Evolutionary conservation across 768 basidiomycete genomes (phyloP).

Genomic region (Phanerochaete carnosa): DNA sequence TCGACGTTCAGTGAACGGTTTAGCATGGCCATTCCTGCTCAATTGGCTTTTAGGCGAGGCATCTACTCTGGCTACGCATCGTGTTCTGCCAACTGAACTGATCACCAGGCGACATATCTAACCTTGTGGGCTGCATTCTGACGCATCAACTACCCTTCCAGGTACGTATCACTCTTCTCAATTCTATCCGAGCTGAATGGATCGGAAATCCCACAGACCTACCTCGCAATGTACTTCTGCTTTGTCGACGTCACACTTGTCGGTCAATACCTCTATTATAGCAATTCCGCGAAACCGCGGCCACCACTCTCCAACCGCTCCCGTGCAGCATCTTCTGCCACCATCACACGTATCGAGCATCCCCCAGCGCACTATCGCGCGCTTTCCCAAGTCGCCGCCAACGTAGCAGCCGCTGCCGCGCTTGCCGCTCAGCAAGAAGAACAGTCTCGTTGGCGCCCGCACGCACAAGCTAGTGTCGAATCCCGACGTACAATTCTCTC

Average conservation of each 20-base stretch:
- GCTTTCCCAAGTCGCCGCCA: slow-evolving; percentile 64
- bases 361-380: slow-evolving; percentile 63
- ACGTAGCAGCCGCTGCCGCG: slow-evolving; percentile 69
- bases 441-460: slow-evolving; percentile 30
- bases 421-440: slow-evolving; percentile 63
- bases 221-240: slow-evolving; percentile 90
- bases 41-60: slow-evolving; percentile 87
- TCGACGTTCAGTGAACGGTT: slow-evolving; percentile 79
- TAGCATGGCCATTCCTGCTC: slow-evolving; percentile 88
- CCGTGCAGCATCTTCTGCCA: slow-evolving; percentile 38
- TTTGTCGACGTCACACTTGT: slow-evolving; percentile 75
- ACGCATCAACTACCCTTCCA: slow-evolving; percentile 96
- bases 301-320: slow-evolving; percentile 37
- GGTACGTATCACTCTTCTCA: slow-evolving; percentile 39
- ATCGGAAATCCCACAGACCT: slow-evolving; percentile 49
- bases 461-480: slow-evolving; percentile 26
- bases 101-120: slow-evolving; percentile 80
- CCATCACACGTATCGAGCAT: slow-evolving; percentile 43
- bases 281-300: slow-evolving; percentile 33
- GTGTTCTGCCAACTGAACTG: slow-evolving; percentile 1
- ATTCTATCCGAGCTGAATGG: background rate
- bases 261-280: slow-evolving; percentile 80
- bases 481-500: slow-evolving; percentile 20
- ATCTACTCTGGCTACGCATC: background rate
- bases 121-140: slow-evolving; percentile 86